Conservation (phyloP, 78 protist species). For the Anaeramoeba flamelloides region DNA sequence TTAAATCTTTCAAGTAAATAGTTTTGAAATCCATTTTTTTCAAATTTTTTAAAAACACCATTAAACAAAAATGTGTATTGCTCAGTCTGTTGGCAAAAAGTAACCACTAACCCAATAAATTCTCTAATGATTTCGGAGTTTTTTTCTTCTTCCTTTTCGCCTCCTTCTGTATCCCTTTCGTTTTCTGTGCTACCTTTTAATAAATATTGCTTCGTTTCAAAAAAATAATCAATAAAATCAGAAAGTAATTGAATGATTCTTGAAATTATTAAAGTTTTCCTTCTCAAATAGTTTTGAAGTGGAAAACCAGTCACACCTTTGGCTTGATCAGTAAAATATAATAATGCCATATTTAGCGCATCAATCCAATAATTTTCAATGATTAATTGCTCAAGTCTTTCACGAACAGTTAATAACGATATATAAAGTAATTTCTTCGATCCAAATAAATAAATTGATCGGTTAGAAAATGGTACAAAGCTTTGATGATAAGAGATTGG, state of each 20-base stretch:
- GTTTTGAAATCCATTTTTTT: background rate
- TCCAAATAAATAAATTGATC: background rate
- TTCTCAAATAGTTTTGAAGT: background rate
- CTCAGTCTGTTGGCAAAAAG: background rate
- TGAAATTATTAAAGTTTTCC: background rate
- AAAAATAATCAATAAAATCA: background rate
- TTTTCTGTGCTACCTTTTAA: background rate
- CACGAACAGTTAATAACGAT: background rate
- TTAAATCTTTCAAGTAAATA: background rate
- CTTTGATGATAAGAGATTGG: background rate
- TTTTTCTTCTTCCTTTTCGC: background rate
- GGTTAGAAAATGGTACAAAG: background rate
- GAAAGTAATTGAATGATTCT: background rate
- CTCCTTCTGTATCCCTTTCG: background rate
- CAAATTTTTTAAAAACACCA: background rate
- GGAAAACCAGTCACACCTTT: background rate
- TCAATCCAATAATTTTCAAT: background rate
- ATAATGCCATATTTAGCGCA: background rate
- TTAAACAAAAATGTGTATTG: background rate
- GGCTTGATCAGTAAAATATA: background rate
- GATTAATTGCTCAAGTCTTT: background rate
- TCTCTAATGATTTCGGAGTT: background rate
- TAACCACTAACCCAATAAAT: background rate
- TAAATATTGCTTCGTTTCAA: background rate
- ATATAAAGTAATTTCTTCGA: background rate